phyloP scores from a whole-genome alignment of 176 grass and related monocot species.

The Phoenix roebelenii region DNA sequence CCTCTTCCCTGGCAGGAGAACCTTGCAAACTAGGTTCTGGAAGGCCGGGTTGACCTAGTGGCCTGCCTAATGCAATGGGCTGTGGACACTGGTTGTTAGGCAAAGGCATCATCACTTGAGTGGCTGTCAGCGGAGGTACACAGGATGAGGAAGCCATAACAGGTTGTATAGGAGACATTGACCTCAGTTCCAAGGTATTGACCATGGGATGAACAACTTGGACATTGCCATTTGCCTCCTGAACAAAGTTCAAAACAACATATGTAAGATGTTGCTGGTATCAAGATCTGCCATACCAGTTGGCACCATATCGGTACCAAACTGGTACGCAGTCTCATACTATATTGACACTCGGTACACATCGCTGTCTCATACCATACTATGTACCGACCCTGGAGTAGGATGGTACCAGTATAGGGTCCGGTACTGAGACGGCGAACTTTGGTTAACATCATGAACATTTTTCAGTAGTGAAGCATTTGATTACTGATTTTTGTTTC shows the following conservation, averaged over 20 bases:
- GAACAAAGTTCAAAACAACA: conserved; percentile 23
- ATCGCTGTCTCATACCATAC: too few species aligned
- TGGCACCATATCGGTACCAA: too few species aligned
- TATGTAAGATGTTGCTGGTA: background rate
- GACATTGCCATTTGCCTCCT: conserved; percentile 56
- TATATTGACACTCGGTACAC: too few species aligned
- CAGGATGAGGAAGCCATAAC: conserved; percentile 27
- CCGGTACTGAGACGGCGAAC: too few species aligned
- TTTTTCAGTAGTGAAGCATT: too few species aligned
- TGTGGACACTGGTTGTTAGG: conserved; percentile 34
- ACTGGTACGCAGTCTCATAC: too few species aligned
- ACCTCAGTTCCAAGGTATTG: conserved; percentile 29
- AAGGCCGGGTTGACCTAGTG: conserved; percentile 36
- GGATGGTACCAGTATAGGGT: too few species aligned
- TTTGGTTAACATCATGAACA: too few species aligned
- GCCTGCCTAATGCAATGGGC: conserved; percentile 34
- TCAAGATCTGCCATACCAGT: too few species aligned
- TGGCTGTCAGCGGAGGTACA: conserved; percentile 20
- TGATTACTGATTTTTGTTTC: too few species aligned
- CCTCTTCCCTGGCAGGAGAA: conserved; percentile 86
- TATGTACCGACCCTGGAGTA: too few species aligned
- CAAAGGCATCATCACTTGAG: conserved; percentile 28
- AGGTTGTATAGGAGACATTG: conserved; percentile 32
- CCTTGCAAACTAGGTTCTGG: conserved; percentile 34
- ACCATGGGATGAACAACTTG: conserved; percentile 34